Conservation (phyloP, 2,329 filamentous ascomycete genomes). For the Tolypocladium tundrense region DNA sequence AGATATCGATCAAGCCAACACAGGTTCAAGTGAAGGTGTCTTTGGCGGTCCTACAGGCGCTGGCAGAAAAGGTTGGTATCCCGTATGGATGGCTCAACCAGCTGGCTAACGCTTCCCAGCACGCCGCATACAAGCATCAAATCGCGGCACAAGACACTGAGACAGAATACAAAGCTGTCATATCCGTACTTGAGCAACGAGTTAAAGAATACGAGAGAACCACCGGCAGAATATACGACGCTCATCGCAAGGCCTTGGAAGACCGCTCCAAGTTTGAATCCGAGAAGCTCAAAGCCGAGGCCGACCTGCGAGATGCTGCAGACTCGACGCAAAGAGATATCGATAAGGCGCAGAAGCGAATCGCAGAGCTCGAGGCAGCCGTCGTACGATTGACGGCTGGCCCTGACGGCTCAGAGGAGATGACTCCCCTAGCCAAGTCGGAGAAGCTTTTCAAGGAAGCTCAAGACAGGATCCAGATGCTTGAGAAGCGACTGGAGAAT, state of each 20-base stretch:
- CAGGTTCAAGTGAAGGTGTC: conserved; percentile 16
- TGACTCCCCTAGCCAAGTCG: conserved; percentile 14
- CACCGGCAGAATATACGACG: conserved; percentile 31
- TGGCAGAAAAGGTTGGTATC: conserved; percentile 26
- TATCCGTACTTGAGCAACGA: conserved; percentile 33
- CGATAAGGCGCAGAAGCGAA: conserved; percentile 25
- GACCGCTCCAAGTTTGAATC: conserved; percentile 39
- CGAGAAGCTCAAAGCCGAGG: conserved; percentile 30
- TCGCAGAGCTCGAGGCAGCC: conserved; percentile 24
- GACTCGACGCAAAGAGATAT: conserved; percentile 20
- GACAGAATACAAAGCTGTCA: conserved; percentile 27
- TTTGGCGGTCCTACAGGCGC: conserved; percentile 23
- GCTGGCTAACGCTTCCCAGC: conserved; percentile 12
- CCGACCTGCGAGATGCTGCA: conserved; percentile 15
- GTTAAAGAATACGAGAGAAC: conserved; percentile 35
- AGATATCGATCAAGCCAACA: conserved; percentile 6
- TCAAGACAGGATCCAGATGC: conserved; percentile 25
- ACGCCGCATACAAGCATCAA: conserved; percentile 18
- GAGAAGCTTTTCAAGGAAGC: conserved; percentile 25
- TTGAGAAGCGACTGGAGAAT: conserved; percentile 29
- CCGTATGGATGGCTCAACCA: not conserved
- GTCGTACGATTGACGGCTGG: conserved; percentile 17
- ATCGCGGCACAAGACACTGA: conserved; percentile 20
- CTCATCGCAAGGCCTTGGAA: conserved; percentile 37
- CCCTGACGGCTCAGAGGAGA: conserved; percentile 11